Base-by-base conservation (phyloP, 2,329 filamentous ascomycete genomes). In the Dothistroma septosporum region DNA sequence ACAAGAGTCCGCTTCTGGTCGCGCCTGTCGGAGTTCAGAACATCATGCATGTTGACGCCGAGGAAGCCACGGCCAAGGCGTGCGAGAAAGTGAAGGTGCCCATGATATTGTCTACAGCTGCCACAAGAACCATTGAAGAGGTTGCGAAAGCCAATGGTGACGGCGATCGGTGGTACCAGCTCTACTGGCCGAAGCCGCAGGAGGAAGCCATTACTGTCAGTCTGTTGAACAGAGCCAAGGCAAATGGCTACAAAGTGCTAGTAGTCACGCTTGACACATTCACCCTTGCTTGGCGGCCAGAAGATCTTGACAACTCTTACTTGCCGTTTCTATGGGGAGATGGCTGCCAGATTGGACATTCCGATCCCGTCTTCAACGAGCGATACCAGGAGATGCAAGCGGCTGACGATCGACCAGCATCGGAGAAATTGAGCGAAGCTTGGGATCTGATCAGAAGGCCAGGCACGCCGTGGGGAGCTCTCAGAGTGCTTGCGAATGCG, bases 251-350 rank as follows among this genome's bases (percentile, higher is more conserved):
- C 74, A 80, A 79, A 35, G 86, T 85, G 0, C 78, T 91, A 0
- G 83, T 91, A 7, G 85, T 92, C 0, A 92, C 89, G 0, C 78
- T 91, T 0, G 89, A 92, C 72, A 91, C 87, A 0, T 89, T 85
- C 74, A 81, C 81, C 12, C 78, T 91, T 35, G 83, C 82, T 0
- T 92, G 88, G 87, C 79, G 89, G 37, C 88, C 87, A 14, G 57
- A 60, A 49, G 69, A 71, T 55, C 58, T 71, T 12, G 66, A 71
- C 32, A 56, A 62, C 21, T 66, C 61, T 2, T 69, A 69, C 33
- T 22, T 67, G 0, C 65, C 65, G 1, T 67, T 67, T 46, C 53
- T 65, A 0, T 1, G 72, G 83, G 19, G 85, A 83, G n/a, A 81
- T 78, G 0, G 83, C 84, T 59, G 66, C 49, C 66, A 68, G 49